Conservation (phyloP, 1,284 basidiomycete genomes). For the Sanghuangporus baumii region DNA sequence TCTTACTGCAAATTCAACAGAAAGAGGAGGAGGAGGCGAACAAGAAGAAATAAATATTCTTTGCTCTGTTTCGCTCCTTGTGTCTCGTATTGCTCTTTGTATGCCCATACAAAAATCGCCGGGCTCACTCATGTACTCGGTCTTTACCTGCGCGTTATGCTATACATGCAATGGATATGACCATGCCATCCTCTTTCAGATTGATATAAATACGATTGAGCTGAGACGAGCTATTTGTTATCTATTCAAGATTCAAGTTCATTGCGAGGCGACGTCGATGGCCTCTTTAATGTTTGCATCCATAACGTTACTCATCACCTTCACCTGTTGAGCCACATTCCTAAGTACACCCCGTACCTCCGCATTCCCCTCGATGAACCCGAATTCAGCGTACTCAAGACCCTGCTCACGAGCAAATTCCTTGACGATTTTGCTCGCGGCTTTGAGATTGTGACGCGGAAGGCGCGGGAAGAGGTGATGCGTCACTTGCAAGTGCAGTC, state of each 20-base stretch:
- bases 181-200: slow-evolving; percentile 4
- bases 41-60: slow-evolving; percentile 76
- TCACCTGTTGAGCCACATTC: slow-evolving; percentile 80
- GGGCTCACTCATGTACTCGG: slow-evolving; percentile 26
- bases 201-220: not conserved
- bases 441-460: slow-evolving; percentile 88
- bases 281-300: slow-evolving; percentile 56
- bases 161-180: slow-evolving; percentile 17
- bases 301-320: slow-evolving; percentile 70
- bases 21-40: slow-evolving; percentile 89
- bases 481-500: slow-evolving; percentile 91
- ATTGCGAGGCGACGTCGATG: slow-evolving; percentile 30
- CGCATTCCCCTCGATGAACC: slow-evolving; percentile 79
- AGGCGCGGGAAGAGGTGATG: slow-evolving; percentile 96
- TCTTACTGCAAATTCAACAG: slow-evolving; percentile 33
- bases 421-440: slow-evolving; percentile 78
- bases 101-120: slow-evolving; percentile 22
- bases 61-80: slow-evolving; percentile 25
- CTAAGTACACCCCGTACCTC: slow-evolving; percentile 74
- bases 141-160: slow-evolving; percentile 17
- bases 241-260: not conserved
- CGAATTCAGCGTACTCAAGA: slow-evolving; percentile 85
- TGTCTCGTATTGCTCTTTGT: slow-evolving; percentile 21
- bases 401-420: slow-evolving; percentile 83
- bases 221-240: not conserved